Evolutionary conservation across 1,284 basidiomycete genomes (phyloP).

Genomic region (Pulchroboletus neoregius): DNA sequence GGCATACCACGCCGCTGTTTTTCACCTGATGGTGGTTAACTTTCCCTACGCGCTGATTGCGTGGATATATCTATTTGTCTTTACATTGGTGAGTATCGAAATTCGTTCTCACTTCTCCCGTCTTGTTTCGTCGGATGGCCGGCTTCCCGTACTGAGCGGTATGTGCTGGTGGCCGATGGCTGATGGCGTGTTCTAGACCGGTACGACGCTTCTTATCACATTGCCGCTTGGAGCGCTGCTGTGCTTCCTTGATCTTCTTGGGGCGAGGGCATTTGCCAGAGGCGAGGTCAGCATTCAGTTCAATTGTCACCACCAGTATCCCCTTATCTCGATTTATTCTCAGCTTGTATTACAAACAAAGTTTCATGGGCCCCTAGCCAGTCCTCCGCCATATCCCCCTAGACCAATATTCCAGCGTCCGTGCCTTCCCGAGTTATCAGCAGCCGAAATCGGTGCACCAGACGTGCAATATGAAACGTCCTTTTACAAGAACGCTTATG

Average conservation of each 20-base stretch:
- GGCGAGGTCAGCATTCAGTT: conserved; percentile 51
- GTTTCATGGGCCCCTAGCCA: conserved; percentile 64
- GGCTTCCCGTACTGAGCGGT: conserved; percentile 6
- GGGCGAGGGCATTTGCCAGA: conserved; percentile 63
- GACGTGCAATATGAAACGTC: conserved; percentile 48
- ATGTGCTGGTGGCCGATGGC: conserved; percentile 17
- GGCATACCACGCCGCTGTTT: conserved; percentile 58
- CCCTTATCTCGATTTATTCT: conserved; percentile 12
- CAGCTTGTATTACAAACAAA: conserved; percentile 63
- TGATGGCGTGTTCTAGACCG: conserved; percentile 43
- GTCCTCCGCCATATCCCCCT: conserved; percentile 54
- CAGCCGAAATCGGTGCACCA: conserved; percentile 46
- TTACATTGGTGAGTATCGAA: conserved; percentile 59
- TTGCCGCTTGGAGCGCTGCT: conserved; percentile 72
- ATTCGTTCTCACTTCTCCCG: neutral
- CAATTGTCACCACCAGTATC: neutral
- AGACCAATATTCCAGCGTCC: conserved; percentile 65
- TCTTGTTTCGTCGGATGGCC: conserved; percentile 3
- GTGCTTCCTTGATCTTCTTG: conserved; percentile 71
- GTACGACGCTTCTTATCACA: conserved; percentile 70
- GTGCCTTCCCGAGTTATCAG: conserved; percentile 44
- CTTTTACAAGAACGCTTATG: conserved; percentile 73
- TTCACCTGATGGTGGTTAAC: conserved; percentile 67
- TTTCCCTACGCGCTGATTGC: conserved; percentile 70
- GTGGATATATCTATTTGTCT: conserved; percentile 72